Conservation (phyloP, 208 protist species). For the Acanthamoeba comandoni region DNA sequence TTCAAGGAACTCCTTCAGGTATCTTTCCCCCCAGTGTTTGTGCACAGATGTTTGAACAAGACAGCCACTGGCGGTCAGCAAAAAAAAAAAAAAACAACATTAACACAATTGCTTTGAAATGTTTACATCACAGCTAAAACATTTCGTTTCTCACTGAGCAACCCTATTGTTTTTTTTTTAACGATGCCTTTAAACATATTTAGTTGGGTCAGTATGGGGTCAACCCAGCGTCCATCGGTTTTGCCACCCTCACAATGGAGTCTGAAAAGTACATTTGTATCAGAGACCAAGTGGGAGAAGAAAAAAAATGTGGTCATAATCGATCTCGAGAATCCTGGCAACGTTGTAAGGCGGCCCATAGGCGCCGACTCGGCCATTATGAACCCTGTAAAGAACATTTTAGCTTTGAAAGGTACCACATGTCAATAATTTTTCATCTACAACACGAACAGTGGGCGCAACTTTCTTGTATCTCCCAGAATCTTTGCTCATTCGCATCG, state of each 20-base stretch:
- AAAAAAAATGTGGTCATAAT: conserved; percentile 94
- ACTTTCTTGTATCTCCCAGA: too few species aligned
- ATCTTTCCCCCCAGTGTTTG: not conserved
- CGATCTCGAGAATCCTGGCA: conserved; percentile 93
- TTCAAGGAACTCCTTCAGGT: conserved; percentile 73
- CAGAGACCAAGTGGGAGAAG: conserved; percentile 91
- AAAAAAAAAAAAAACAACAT: not conserved
- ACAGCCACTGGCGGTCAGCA: conserved; percentile 1
- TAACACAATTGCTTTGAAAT: not conserved
- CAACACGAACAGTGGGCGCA: not conserved
- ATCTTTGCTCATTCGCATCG: not conserved
- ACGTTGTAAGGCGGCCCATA: conserved; percentile 94
- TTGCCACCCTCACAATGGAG: conserved; percentile 97
- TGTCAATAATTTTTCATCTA: too few species aligned
- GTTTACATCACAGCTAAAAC: not conserved
- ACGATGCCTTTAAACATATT: not conserved
- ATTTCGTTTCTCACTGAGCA: not conserved
- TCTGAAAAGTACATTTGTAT: conserved; percentile 98
- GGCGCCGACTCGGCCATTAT: conserved; percentile 97
- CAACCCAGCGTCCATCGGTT: conserved; percentile 92
- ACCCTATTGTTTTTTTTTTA: not conserved
- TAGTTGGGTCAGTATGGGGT: conserved; percentile 89
- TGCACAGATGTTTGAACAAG: not conserved
- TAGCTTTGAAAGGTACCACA: conserved; percentile 94
- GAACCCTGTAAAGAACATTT: conserved; percentile 96